Evolutionary conservation across 2,329 filamentous ascomycete species (phyloP).

Genomic region (Diaporthe batatas): DNA sequence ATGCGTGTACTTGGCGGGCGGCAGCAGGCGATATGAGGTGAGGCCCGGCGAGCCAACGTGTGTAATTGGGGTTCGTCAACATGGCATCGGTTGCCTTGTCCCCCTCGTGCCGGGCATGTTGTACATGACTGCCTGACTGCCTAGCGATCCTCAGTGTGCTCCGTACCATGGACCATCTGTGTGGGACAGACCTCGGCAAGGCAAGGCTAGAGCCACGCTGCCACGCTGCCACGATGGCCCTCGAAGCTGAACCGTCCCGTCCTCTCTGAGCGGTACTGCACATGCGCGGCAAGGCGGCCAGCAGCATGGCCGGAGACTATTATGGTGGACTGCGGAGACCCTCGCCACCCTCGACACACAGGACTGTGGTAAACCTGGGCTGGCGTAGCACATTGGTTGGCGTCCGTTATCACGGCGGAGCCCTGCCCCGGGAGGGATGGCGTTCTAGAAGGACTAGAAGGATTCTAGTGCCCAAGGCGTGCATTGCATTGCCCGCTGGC

Average conservation of each 20-base stretch:
- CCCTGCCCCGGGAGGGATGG: not conserved
- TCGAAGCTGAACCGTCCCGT: not conserved
- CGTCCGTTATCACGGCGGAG: slow-evolving; percentile 16
- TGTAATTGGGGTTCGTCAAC: not conserved
- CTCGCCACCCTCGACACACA: not conserved
- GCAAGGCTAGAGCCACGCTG: too few relatives aligned
- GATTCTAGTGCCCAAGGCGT: slow-evolving; percentile 32
- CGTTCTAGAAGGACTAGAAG: slow-evolving; percentile 40
- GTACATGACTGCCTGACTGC: not conserved
- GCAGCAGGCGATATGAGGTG: not conserved
- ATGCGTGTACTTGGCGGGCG: not conserved
- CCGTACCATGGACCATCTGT: not conserved
- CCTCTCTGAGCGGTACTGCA: not conserved
- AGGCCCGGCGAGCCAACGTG: not conserved
- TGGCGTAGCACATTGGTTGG: slow-evolving; percentile 8
- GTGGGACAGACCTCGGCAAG: slow-evolving; percentile 4
- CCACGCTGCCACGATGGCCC: not conserved
- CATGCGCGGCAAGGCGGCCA: not conserved
- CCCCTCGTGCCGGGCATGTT: too few relatives aligned
- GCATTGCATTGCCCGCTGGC: slow-evolving; percentile 6
- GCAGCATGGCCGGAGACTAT: not conserved
- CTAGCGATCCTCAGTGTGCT: not conserved
- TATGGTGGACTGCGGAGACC: not conserved
- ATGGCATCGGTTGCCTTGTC: not conserved
- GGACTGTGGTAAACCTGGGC: not conserved